Conservation (phyloP, 2,329 filamentous ascomycete species). For the Neocucurbitaria cava region DNA sequence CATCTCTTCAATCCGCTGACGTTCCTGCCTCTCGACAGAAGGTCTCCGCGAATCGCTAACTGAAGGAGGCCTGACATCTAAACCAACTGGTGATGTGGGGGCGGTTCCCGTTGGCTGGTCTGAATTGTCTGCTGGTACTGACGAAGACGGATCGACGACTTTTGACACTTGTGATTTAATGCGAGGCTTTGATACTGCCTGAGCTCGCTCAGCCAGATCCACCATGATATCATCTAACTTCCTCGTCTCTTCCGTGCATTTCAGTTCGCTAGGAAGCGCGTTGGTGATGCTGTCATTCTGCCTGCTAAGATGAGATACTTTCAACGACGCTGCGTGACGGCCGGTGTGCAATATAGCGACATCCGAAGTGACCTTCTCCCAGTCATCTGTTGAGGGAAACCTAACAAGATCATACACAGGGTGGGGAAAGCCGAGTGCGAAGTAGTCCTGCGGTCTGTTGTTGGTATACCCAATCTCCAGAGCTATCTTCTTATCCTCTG, state of each 20-base stretch:
- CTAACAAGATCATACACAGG: constrained; percentile 36
- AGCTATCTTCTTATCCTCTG: constrained; percentile 51
- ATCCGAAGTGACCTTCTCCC: constrained; percentile 41
- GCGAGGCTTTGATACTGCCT: not conserved
- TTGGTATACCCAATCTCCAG: constrained; percentile 56
- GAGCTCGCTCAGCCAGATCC: not conserved
- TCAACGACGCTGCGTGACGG: constrained; percentile 45
- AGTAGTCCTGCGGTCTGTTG: constrained; percentile 48
- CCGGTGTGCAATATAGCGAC: constrained; percentile 47
- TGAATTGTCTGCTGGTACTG: not conserved
- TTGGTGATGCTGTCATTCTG: not conserved
- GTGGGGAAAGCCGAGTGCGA: constrained; percentile 51
- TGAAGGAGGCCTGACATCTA: not conserved
- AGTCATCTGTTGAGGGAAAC: constrained; percentile 38
- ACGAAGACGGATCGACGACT: not conserved
- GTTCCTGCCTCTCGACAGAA: not conserved
- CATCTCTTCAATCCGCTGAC: not conserved
- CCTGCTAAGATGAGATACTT: constrained; percentile 34
- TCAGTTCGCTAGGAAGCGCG: not conserved
- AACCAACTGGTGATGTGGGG: not conserved
- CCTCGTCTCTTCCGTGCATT: not conserved
- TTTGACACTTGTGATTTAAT: not conserved
- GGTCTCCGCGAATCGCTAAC: not conserved
- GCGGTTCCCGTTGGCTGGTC: not conserved
- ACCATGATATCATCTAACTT: not conserved